Evolutionary conservation across 805 yeast species (phyloP), one percentile per base, ranked within the genome.

Genomic region (Lachancea lanzarotensis): DNA sequence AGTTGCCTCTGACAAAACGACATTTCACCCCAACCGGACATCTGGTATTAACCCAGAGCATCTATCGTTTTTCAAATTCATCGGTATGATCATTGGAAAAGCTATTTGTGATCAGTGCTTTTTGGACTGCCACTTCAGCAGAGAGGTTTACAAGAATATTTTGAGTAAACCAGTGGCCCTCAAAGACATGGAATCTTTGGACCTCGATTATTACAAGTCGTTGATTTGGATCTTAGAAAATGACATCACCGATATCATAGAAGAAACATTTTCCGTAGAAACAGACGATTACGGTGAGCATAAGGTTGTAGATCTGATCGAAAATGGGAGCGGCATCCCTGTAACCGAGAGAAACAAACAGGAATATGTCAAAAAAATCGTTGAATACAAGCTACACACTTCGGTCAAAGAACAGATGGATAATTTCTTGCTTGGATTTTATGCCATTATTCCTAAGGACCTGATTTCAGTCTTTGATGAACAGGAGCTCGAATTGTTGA

Each of bases 151-250:
- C 70, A 93, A 93, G 67, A 75, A 82, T 51, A 78, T 93, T 40
- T 70, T 93, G 39, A 87, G 93, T 3, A 76, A 81, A 47, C 73
- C 83, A 1, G 96, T 90, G 9, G 78, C 95, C 0, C 72, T 93
- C 56, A 87, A 86, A 56, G 99, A 93, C 60, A 84, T 93, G 88
- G 98, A 93, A 61, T 84, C 90, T 0, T 71, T 93, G 49, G 99
- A 93, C 63, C 72, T 87, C 46, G 96, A 88, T 50, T 93, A 93
- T 60, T 89, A 84, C 68, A 91, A 90, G 63, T 87, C 96, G 1
- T 68, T 93, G 56, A 75, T 82, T 58, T 93, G 98, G 98, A 93
- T 93, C 85, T 69, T 93, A 44, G 96, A 91, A 55, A 93, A 93
- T 66, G 96, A 93, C 65, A 91, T 93, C 43, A 91, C 98, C 0